These are phyloP conservation scores for Kwoniella sp. DNA, from an alignment of 768 basidiomycete genomes.

Conservation along the genomic window DNA sequence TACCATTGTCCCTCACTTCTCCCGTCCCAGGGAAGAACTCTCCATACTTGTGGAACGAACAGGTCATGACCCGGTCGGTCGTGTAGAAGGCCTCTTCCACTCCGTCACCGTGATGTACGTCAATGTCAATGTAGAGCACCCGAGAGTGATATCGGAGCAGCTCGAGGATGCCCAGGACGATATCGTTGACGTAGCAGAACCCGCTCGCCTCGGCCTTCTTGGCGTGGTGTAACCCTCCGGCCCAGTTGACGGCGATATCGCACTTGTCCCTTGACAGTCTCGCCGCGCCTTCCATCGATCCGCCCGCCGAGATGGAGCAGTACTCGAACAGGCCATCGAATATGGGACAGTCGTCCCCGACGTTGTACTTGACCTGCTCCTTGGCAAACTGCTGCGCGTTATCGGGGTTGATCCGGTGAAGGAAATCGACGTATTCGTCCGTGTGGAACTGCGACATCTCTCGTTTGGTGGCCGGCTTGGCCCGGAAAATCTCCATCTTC, in stretches of 20 bases:
- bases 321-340: slow-evolving; percentile 99
- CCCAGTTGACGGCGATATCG: slow-evolving; percentile 99
- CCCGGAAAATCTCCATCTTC: slow-evolving; percentile 99
- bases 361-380: slow-evolving; percentile 96
- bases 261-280: slow-evolving; percentile 92
- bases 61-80: slow-evolving; percentile 97
- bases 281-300: slow-evolving; percentile 99
- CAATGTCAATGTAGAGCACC: slow-evolving; percentile 96
- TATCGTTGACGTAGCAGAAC: slow-evolving; percentile 99
- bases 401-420: slow-evolving; percentile 85
- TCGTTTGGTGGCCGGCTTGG: slow-evolving; percentile 97
- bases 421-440: slow-evolving; percentile 97
- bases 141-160: slow-evolving; percentile 88
- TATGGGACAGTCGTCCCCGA: slow-evolving; percentile 97
- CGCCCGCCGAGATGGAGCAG: slow-evolving; percentile 98
- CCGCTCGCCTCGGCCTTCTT: slow-evolving; percentile 99
- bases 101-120: slow-evolving; percentile 97
- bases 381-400: slow-evolving; percentile 91
- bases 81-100: slow-evolving; percentile 99
- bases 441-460: slow-evolving; percentile 99
- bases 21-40: slow-evolving; percentile 99
- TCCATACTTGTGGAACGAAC: slow-evolving; percentile 97
- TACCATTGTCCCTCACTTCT: slow-evolving; percentile 88
- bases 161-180: slow-evolving; percentile 93
- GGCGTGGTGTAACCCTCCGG: slow-evolving; percentile 95